phyloP scores from a whole-genome alignment of 768 basidiomycete species.

The Boletus coccyginus region DNA sequence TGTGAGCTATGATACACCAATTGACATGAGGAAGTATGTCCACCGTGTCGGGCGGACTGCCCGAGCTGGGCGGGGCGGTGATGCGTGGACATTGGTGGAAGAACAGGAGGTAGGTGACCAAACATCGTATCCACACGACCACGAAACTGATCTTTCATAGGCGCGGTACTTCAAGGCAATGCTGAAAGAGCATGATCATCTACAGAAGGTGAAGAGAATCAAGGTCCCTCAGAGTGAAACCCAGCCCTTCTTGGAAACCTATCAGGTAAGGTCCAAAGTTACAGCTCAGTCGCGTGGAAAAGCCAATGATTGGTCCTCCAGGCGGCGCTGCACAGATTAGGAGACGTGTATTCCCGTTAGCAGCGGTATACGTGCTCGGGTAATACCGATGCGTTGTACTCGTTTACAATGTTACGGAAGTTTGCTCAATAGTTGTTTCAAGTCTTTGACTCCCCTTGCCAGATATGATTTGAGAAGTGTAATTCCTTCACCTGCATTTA shows the following conservation, averaged over 20 bases:
- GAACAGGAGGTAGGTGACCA: conserved; percentile 70
- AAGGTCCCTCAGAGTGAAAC: conserved; percentile 63
- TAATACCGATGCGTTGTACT: too few relatives aligned
- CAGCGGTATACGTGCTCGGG: not conserved
- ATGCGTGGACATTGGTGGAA: conserved; percentile 95
- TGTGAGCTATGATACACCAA: conserved; percentile 90
- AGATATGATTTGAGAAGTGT: too few relatives aligned
- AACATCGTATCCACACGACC: not conserved
- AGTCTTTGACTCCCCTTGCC: too few relatives aligned
- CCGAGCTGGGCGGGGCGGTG: conserved; percentile 82
- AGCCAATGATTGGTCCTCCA: conserved; percentile 13
- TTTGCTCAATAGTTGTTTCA: too few relatives aligned
- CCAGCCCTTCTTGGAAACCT: conserved; percentile 50
- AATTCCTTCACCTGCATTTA: too few relatives aligned
- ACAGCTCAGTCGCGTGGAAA: not conserved
- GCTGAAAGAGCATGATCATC: conserved; percentile 69
- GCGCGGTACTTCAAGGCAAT: conserved; percentile 87
- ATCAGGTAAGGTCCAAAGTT: conserved; percentile 54
- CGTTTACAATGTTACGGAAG: not conserved
- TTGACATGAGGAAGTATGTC: conserved; percentile 98
- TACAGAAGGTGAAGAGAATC: conserved; percentile 64
- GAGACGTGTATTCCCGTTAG: conserved; percentile 26
- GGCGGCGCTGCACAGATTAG: conserved; percentile 30
- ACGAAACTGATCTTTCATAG: conserved; percentile 36
- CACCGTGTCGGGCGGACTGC: conserved; percentile 97